Base-by-base conservation (phyloP, 768 basidiomycete genomes). In the Steccherinum ochraceum region DNA sequence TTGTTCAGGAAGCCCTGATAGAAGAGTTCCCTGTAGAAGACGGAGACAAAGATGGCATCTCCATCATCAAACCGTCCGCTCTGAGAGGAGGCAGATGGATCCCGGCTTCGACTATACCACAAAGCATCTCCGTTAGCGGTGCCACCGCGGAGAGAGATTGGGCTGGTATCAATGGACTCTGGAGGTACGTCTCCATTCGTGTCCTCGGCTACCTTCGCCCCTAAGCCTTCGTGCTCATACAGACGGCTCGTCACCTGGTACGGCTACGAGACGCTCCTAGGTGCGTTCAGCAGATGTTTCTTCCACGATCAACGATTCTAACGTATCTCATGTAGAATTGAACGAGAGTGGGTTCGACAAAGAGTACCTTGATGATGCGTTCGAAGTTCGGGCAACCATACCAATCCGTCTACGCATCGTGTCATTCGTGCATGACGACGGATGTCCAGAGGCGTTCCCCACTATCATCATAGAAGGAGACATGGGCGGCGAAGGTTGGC, bases 391-490 rank as follows among this genome's bases (percentile, higher is more conserved):
- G 7, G 18, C 74, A n/a, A 72, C 80, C 46, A 76, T 82, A 40
- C 78, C 80, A 2, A 65, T 80, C 66, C 71, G 69, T 18, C 49
- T 83, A n/a, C 70, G 67, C 61, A 67, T 59, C 48, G 54, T 45
- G 43, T 55, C 60, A 48, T 60, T 61, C 42, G 16, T 49, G 26
- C 26, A 53, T 2, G 48, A 40, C 10, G 60, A 58, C 46, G 61
- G 62, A 0, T 66, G 69, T n/a, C 64, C 41, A 23, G n/a, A 7
- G 18, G 41, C 5, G 10, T 43, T 74, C 3, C 79, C 81, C 0
- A 69, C 75, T 0, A 81, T 82, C 50, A 74, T 75, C 54, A 62
- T 81, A 44, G 65, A 67, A 18, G 81, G 81, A 5, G 63, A 71
- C 40, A 71, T 73, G 2, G 52, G 65, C 12, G 75, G 76, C 18